phyloP scores from a whole-genome alignment of 2,329 filamentous ascomycete species.

The Thelonectria discophora region DNA sequence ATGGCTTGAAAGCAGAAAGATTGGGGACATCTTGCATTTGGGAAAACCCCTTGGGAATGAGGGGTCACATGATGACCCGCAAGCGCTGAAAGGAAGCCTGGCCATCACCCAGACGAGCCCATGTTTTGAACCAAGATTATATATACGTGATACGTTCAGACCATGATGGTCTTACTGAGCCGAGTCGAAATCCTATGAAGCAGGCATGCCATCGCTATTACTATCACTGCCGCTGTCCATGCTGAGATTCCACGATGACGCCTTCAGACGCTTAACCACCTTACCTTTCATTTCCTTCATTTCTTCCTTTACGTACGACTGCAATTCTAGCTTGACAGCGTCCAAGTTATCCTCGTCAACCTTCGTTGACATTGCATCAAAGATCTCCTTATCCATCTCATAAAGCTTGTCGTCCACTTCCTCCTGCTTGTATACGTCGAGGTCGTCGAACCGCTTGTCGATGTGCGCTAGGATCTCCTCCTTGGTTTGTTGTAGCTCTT shows the following conservation, averaged over 20 bases:
- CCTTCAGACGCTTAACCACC: constrained; percentile 4
- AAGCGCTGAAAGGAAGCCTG: too few relatives aligned
- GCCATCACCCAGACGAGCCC: too few relatives aligned
- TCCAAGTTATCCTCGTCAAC: constrained; percentile 3
- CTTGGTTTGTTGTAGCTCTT: neutral
- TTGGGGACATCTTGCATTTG: too few relatives aligned
- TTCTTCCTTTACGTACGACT: neutral
- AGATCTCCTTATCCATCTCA: neutral
- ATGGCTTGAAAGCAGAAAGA: too few relatives aligned
- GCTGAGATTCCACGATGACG: neutral
- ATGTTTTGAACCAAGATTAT: too few relatives aligned
- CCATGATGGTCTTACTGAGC: too few relatives aligned
- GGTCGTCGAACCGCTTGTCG: constrained; percentile 1
- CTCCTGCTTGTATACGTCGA: neutral
- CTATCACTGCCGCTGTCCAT: neutral
- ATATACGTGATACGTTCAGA: too few relatives aligned
- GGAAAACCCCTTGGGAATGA: too few relatives aligned
- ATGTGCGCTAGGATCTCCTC: neutral
- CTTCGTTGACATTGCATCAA: neutral
- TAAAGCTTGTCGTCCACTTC: constrained; percentile 1
- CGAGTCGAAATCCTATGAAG: neutral
- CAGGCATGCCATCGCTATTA: neutral
- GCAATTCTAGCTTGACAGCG: neutral
- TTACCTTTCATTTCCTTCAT: neutral
- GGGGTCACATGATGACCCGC: too few relatives aligned